These are phyloP conservation scores for Pachysolen tannophilus DNA, from an alignment of 805 yeast genomes.

Conservation along the genomic window DNA sequence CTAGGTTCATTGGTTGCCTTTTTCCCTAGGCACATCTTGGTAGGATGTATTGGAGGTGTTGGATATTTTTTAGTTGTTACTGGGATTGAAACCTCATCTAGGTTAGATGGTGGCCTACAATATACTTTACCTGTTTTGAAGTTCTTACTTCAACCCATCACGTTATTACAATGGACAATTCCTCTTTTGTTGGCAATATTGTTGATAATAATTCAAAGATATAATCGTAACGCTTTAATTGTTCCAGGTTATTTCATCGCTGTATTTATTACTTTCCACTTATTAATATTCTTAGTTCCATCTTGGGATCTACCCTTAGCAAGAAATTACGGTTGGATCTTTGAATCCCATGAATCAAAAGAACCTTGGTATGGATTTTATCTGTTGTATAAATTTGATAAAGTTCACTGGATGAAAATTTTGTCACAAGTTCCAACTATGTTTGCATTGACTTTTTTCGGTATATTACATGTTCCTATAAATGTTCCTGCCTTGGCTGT, in stretches of 20 bases:
- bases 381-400: conserved; percentile 53
- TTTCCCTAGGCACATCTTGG: conserved; percentile 91
- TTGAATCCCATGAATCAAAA: conserved; percentile 50
- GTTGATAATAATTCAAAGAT: conserved; percentile 55
- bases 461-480: conserved; percentile 93
- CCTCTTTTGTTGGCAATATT: conserved; percentile 60
- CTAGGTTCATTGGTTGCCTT: conserved; percentile 87
- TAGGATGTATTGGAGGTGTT: conserved; percentile 98
- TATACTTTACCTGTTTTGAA: conserved; percentile 53
- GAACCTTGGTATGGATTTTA: conserved; percentile 93
- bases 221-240: conserved; percentile 53
- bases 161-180: conserved; percentile 57
- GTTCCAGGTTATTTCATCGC: conserved; percentile 75
- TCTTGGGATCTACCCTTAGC: conserved; percentile 51
- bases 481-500: conserved; percentile 97
- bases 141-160: conserved; percentile 32
- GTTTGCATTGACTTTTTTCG: conserved; percentile 94
- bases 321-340: conserved; percentile 79
- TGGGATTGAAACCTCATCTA: conserved; percentile 84
- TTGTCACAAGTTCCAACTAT: conserved; percentile 76
- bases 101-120: conserved; percentile 65
- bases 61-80: conserved; percentile 89
- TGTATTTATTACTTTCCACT: conserved; percentile 65
- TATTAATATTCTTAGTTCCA: conserved; percentile 58
- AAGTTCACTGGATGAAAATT: conserved; percentile 72